A percentile compares a stretch with the other conserved stretches of the same genome.
These are phyloP conservation scores for Sporormia fimetaria DNA, from an alignment of 495 filamentous ascomycete genomes.

Conservation along the genomic window DNA sequence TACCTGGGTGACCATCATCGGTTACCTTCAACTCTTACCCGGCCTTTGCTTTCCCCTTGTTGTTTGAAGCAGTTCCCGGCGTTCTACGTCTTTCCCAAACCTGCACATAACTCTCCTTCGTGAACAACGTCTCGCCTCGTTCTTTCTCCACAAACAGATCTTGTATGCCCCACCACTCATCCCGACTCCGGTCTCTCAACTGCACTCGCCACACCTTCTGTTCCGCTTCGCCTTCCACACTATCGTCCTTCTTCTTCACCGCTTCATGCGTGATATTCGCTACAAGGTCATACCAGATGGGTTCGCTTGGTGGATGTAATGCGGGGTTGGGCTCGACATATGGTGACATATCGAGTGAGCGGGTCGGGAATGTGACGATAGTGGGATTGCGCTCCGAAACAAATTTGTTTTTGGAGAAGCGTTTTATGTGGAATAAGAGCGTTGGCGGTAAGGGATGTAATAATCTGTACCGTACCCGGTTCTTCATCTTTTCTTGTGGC, in stretches of 20 bases:
- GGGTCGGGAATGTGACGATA: constrained; percentile 86
- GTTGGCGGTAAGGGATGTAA: constrained; percentile 88
- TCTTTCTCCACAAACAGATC: constrained; percentile 86
- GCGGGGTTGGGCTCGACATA: constrained; percentile 70
- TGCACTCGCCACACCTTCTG: constrained; percentile 68
- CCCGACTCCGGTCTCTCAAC: constrained; percentile 44
- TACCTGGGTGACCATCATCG: no score
- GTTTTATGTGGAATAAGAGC: constrained; percentile 90
- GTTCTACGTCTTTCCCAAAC: constrained; percentile 80
- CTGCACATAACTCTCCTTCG: constrained; percentile 88
- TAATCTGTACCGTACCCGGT: constrained; percentile 77
- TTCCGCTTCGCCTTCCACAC: constrained; percentile 70
- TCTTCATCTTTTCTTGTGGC: constrained; percentile 76
- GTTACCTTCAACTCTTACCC: no score
- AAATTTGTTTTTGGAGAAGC: constrained; percentile 93
- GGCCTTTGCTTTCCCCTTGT: constrained; percentile 9
- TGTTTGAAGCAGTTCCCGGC: neutral
- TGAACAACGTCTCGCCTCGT: constrained; percentile 75
- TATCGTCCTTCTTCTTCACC: constrained; percentile 60
- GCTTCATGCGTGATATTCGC: constrained; percentile 93
- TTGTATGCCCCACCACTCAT: constrained; percentile 88
- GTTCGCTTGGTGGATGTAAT: constrained; percentile 56
- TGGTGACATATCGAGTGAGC: constrained; percentile 72
- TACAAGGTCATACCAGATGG: constrained; percentile 91
- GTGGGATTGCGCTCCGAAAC: constrained; percentile 91